Evolutionary conservation across 306 rosid species (phyloP).

Genomic region (Medicago truncatula): DNA sequence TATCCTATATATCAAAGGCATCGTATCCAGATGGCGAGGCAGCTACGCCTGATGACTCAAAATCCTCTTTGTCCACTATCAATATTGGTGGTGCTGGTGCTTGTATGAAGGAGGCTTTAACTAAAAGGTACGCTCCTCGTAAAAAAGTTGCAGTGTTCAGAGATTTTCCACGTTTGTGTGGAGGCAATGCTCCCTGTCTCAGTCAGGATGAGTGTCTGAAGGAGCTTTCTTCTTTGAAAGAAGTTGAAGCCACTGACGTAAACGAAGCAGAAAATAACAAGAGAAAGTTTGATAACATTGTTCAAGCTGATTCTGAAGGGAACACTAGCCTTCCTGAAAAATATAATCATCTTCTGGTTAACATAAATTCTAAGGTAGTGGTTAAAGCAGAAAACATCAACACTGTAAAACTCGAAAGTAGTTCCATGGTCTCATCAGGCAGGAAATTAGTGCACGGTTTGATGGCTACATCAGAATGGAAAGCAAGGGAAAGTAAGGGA

Average conservation of each 20-base stretch:
- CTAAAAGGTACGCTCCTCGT: conserved; percentile 62
- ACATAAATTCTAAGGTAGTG: conserved; percentile 42
- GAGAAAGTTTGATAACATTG: conserved; percentile 36
- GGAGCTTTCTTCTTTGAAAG: conserved; percentile 18
- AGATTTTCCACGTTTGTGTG: conserved; percentile 74
- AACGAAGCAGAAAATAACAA: conserved; percentile 46
- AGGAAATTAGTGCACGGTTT: conserved; percentile 53
- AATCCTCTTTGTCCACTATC: conserved; percentile 40
- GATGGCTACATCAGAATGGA: conserved; percentile 54
- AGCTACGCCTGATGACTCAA: conserved; percentile 35
- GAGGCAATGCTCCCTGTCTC: conserved; percentile 57
- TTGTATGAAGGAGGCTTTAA: conserved; percentile 42
- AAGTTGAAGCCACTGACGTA: conserved; percentile 1
- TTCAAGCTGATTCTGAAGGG: conserved; percentile 39
- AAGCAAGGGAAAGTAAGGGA: conserved; percentile 45
- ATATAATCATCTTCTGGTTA: conserved; percentile 43
- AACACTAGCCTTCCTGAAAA: conserved; percentile 35
- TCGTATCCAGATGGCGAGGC: conserved; percentile 42
- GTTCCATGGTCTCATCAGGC: neutral
- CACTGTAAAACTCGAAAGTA: conserved; percentile 39
- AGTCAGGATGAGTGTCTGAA: conserved; percentile 39
- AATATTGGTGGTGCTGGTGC: conserved; percentile 44
- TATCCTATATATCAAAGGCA: conserved; percentile 39
- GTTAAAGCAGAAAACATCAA: conserved; percentile 34
- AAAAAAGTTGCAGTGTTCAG: conserved; percentile 75